Evolutionary conservation across 2,329 filamentous ascomycete species (phyloP).

Genomic region (Dendrostoma leiphaemia): DNA sequence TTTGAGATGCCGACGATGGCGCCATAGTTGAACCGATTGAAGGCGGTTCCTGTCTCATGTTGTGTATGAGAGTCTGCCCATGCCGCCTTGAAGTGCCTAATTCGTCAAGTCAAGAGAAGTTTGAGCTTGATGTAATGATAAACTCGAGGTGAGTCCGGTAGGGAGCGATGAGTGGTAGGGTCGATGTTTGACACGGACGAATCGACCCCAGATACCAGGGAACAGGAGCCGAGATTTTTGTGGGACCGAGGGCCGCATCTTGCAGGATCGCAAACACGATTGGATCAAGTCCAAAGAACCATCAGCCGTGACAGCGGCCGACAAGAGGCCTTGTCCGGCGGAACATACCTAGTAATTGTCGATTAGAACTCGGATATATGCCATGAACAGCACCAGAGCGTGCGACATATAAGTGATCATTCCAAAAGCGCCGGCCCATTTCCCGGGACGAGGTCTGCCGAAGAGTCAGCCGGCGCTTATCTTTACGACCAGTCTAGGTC

Average conservation of each 20-base stretch:
- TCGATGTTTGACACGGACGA: neutral
- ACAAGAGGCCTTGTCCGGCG: too few species aligned
- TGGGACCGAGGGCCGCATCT: conserved; percentile 1
- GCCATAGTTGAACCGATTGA: neutral
- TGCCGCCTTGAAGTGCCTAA: neutral
- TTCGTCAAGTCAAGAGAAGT: neutral
- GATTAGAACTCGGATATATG: too few species aligned
- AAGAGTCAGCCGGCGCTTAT: too few species aligned
- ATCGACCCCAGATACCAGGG: conserved; percentile 9
- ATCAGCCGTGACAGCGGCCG: neutral
- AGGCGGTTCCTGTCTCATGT: conserved; percentile 12
- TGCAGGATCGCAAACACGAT: neutral
- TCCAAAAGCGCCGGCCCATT: too few species aligned
- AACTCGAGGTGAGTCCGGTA: neutral
- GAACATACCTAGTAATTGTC: too few species aligned
- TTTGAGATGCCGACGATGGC: neutral
- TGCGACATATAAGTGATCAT: too few species aligned
- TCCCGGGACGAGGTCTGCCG: too few species aligned
- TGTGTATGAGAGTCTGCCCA: conserved; percentile 18
- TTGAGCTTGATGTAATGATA: neutral
- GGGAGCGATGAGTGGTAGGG: neutral
- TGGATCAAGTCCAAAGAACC: neutral
- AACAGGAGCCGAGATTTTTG: conserved; percentile 12
- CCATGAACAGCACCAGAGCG: neutral
- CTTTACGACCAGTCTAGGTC: too few species aligned